Base-by-base conservation (phyloP, 495 filamentous ascomycete species). In the Hyphodiscus hymeniophilus region DNA sequence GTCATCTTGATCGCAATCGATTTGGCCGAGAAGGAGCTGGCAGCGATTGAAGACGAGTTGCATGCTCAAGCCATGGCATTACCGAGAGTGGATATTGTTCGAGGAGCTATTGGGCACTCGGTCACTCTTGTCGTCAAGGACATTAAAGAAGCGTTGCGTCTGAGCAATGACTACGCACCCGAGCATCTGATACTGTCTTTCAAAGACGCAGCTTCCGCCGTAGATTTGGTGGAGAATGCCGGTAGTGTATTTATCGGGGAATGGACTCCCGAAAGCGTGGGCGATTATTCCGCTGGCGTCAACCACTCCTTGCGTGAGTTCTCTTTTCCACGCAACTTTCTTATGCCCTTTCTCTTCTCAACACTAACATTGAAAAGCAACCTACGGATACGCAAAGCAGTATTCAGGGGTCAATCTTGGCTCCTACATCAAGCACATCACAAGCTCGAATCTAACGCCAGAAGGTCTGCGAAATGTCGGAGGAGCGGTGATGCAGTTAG, bases 251-350 rank as follows among this genome's bases (percentile, higher is more conserved):
- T 98, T 62, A 80, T 96, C 42, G 92, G 92, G 3, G 73, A 80
- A 45, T 98, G 92, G 92, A 96, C 92, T 2, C 92, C 92, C 0
- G 92, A 98, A 68, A 89, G 84, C 56, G 92, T 98, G 13, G 92
- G 92, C 18, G 92, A 98, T 63, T 98, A 98, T 67, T 94, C 87
- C 42, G 92, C 94, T 16, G 92, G 92, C 56, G 90, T 96, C 8
- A 98, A 98, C 66, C 92, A 98, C 68, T 91, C 87, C 31, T 67
- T 98, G 54, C 92, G 89, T 95, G 81, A 77, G 86, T 84, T 48
- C 38, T 8, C 26, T 26, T 7, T 23, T 12, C 10, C 17, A 22
- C 10, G 11, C n/a, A n/a, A n/a, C n/a, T n/a, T n/a, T n/a, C n/a
- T n/a, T n/a, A n/a, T n/a, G n/a, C n/a, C n/a, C n/a, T n/a, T n/a